Evolutionary conservation across 345 rosid genomes (phyloP).

Genomic region (Dipteronia sinensis): DNA sequence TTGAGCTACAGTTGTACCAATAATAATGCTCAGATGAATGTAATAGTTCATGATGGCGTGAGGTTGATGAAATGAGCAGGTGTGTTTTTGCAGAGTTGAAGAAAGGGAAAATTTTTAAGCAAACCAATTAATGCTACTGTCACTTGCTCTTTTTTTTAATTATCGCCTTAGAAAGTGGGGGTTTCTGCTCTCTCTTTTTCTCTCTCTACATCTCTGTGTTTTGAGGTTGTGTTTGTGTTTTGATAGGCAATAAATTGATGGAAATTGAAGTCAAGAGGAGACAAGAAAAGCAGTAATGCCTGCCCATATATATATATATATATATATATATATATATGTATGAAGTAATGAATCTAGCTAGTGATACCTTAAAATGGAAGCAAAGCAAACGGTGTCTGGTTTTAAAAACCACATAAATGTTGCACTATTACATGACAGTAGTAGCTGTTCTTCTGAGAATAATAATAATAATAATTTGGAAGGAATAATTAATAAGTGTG

Average conservation of each 20-base stretch:
- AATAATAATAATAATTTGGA: too few relatives aligned
- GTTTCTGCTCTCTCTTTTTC: neutral
- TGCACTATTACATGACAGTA: neutral
- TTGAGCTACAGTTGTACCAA: too few relatives aligned
- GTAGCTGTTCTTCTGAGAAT: neutral
- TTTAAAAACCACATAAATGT: neutral
- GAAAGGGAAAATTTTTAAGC: neutral
- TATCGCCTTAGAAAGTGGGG: conserved; percentile 25
- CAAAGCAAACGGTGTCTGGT: conserved; percentile 19
- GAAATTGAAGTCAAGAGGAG: conserved; percentile 21
- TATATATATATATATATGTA: neutral
- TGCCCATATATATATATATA: conserved; percentile 6
- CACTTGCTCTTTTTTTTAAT: neutral
- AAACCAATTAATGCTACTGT: neutral
- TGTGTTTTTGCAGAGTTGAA: neutral
- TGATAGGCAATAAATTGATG: conserved; percentile 19
- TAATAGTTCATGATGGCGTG: neutral
- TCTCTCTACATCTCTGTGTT: too few relatives aligned
- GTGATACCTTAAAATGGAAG: conserved; percentile 32
- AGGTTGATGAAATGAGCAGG: neutral
- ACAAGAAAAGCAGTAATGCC: conserved; percentile 14
- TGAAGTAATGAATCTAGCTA: conserved; percentile 18
- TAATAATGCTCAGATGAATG: too few relatives aligned
- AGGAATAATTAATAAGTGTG: too few relatives aligned
- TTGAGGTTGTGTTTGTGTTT: neutral